Conservation (phyloP, 176 grass and related monocot genomes). For the Paspalum vaginatum region DNA sequence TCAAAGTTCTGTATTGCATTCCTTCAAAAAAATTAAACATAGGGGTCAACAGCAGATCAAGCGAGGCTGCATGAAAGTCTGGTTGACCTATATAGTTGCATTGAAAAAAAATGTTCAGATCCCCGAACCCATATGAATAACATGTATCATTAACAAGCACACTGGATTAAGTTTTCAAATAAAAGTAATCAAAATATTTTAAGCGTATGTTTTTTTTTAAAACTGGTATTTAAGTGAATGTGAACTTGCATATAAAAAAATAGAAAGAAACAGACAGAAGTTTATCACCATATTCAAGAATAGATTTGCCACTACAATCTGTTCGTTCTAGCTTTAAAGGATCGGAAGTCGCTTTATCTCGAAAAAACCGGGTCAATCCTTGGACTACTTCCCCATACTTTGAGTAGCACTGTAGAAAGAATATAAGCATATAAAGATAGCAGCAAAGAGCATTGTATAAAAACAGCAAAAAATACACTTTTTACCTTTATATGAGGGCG, state of each 20-base stretch:
- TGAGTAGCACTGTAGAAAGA: conserved; percentile 70
- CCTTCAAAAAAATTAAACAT: conserved; percentile 22
- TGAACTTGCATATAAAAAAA: background rate
- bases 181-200: conserved; percentile 23
- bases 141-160: conserved; percentile 15
- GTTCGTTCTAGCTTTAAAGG: conserved; percentile 55
- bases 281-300: conserved; percentile 35
- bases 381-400: conserved; percentile 91
- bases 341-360: conserved; percentile 63
- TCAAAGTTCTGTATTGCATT: background rate
- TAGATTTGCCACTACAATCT: conserved; percentile 50
- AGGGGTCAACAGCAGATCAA: too few species aligned
- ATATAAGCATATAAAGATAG: conserved; percentile 30
- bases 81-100: too few species aligned
- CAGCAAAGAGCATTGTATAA: conserved; percentile 25
- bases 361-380: conserved; percentile 85
- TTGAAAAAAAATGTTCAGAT: background rate
- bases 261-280: background rate
- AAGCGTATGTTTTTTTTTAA: conserved; percentile 1
- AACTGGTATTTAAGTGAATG: too few species aligned
- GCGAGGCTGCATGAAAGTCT: too few species aligned
- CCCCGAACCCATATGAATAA: background rate
- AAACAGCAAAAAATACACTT: conserved; percentile 22
- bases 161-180: conserved; percentile 17
- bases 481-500: conserved; percentile 80